Evolutionary conservation across 129 eudicot genomes (phyloP).

Genomic region (Helichrysum umbraculigerum): DNA sequence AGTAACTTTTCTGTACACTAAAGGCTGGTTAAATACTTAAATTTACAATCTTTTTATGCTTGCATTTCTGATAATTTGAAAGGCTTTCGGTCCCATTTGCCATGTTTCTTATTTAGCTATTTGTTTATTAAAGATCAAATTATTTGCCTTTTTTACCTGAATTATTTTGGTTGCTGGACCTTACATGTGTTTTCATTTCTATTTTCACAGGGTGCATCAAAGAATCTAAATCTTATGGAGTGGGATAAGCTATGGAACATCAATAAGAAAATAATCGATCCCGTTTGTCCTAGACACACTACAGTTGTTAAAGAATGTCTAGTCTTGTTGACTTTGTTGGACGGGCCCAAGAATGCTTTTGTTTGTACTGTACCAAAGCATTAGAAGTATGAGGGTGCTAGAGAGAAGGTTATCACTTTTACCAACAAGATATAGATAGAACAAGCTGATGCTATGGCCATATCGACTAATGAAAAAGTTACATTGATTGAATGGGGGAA

Average conservation of each 20-base stretch:
- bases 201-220: neutral
- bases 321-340: neutral
- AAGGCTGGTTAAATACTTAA: neutral
- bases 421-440: neutral
- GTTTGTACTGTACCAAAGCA: neutral
- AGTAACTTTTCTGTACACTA: neutral
- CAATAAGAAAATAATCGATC: neutral
- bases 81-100: no score
- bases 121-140: no score
- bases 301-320: neutral
- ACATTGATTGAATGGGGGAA: neutral
- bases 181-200: no score
- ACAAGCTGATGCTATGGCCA: neutral
- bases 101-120: no score
- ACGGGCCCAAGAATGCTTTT: neutral
- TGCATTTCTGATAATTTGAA: no score
- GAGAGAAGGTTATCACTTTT: neutral
- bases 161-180: no score
- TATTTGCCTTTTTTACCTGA: no score
- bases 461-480: neutral
- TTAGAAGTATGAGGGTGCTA: neutral
- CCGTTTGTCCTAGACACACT: neutral
- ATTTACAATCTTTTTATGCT: neutral
- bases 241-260: no score
- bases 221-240: neutral